phyloP scores from a whole-genome alignment of 805 yeast species.

The Yarrowia deformans region DNA sequence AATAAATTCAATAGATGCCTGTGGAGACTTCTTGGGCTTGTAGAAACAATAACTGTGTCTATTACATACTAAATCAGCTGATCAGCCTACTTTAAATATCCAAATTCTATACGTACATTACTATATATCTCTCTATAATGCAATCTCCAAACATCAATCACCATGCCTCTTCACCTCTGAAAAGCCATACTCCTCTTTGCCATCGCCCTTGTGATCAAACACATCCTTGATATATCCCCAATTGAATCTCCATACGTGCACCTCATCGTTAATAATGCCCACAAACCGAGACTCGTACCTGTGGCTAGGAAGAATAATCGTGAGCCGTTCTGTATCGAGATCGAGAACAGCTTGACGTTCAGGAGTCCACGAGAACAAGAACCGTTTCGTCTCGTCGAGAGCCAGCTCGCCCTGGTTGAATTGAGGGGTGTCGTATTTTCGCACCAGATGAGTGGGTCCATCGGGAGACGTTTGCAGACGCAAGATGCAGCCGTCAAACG shows the following conservation, averaged over 20 bases:
- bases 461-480: not conserved
- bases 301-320: conserved; percentile 7
- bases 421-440: conserved; percentile 15
- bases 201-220: not conserved
- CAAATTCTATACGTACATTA: no score
- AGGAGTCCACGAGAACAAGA: conserved; percentile 14
- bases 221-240: conserved; percentile 26
- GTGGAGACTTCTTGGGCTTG: no score
- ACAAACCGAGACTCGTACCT: conserved; percentile 16
- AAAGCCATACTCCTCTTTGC: conserved; percentile 3
- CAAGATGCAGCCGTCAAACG: conserved; percentile 13
- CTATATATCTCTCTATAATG: no score
- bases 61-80: no score
- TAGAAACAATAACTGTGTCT: no score
- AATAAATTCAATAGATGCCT: no score
- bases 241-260: conserved; percentile 21
- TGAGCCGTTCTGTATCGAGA: conserved; percentile 1
- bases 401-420: conserved; percentile 24
- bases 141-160: not conserved
- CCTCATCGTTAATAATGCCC: conserved; percentile 1
- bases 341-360: conserved; percentile 7
- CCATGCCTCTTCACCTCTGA: not conserved
- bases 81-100: no score
- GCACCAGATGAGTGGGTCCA: not conserved
- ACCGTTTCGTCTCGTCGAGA: conserved; percentile 4